Conservation (phyloP, 2,329 filamentous ascomycete genomes). For the Penicillium hordei region DNA sequence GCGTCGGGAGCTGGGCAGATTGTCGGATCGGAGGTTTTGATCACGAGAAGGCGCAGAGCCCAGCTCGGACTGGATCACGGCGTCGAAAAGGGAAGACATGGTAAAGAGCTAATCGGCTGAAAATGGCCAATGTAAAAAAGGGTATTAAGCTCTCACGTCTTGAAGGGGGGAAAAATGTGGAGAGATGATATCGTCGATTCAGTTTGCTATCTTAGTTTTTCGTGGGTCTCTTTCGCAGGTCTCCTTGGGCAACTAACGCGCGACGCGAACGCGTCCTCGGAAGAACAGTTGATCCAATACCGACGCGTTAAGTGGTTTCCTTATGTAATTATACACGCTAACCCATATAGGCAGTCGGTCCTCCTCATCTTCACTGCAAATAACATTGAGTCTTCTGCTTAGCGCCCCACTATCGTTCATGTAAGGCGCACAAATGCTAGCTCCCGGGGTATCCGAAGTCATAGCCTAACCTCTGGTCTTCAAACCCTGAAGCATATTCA, state of each 20-base stretch:
- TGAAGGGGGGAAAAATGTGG: constrained; percentile 11
- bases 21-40: constrained; percentile 35
- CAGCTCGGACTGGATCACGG: constrained; percentile 44
- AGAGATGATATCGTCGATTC: constrained; percentile 9
- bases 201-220: constrained; percentile 19
- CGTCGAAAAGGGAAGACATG: constrained; percentile 46
- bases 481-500: not conserved
- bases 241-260: constrained; percentile 28
- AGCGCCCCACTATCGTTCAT: not conserved
- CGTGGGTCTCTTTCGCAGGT: constrained; percentile 18
- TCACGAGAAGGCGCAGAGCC: constrained; percentile 36
- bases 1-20: constrained; percentile 55
- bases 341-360: not conserved
- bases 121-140: constrained; percentile 24
- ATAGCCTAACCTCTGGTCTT: not conserved
- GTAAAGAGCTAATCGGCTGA: constrained; percentile 26
- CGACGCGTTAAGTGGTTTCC: constrained; percentile 40
- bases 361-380: not conserved
- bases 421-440: not conserved
- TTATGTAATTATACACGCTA: not conserved
- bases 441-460: not conserved
- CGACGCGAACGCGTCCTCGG: constrained; percentile 26
- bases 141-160: constrained; percentile 4
- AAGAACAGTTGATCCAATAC: constrained; percentile 16
- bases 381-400: not conserved